Conservation (phyloP, 805 yeast genomes). For the Cyberlindnera suaveolens region DNA sequence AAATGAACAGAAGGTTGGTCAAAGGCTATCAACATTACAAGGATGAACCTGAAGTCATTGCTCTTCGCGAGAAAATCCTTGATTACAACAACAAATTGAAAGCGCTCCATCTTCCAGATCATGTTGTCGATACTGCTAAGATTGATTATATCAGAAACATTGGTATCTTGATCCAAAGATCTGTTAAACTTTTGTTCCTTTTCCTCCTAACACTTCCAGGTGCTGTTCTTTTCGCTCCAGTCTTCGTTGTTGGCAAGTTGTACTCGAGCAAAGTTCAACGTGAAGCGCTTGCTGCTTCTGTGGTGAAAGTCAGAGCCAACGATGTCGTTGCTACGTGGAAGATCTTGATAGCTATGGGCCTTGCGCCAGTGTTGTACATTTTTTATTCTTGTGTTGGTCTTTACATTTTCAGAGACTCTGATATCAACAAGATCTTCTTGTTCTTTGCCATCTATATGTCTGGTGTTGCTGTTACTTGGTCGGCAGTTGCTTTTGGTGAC, state of each 20-base stretch:
- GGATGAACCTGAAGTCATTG: constrained; percentile 60
- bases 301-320: constrained; percentile 85
- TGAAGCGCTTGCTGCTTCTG: constrained; percentile 76
- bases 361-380: constrained; percentile 82
- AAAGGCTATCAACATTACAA: constrained; percentile 72
- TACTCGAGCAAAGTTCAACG: constrained; percentile 70
- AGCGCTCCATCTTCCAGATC: constrained; percentile 53
- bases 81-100: constrained; percentile 61
- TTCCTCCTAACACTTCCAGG: constrained; percentile 79
- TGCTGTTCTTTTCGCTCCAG: constrained; percentile 79
- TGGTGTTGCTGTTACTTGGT: constrained; percentile 71
- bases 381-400: constrained; percentile 66
- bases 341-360: constrained; percentile 78
- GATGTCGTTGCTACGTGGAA: constrained; percentile 99
- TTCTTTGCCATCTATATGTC: constrained; percentile 47
- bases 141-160: constrained; percentile 44
- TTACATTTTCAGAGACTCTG: constrained; percentile 27
- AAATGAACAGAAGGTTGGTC: constrained; percentile 83
- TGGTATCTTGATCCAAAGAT: constrained; percentile 50
- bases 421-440: constrained; percentile 24
- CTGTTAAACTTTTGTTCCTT: constrained; percentile 48
- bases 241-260: constrained; percentile 68
- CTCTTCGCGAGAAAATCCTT: constrained; percentile 56
- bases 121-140: constrained; percentile 45
- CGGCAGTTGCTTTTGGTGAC: constrained; percentile 91